phyloP scores from a whole-genome alignment of 2,329 filamentous ascomycete genomes.

The Colletotrichum musicola region DNA sequence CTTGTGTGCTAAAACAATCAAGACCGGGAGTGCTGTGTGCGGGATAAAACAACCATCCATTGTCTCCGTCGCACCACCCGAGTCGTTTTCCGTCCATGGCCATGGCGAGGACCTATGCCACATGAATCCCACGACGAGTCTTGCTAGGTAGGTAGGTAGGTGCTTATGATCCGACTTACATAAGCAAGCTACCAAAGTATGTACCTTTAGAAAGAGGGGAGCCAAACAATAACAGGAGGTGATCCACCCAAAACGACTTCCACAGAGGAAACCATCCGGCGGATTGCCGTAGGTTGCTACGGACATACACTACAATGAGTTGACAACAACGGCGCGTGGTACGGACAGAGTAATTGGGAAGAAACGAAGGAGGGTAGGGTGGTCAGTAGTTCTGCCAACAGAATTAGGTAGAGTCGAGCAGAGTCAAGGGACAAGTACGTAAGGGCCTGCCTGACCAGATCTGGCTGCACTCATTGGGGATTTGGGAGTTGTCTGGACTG shows the following conservation, averaged over 20 bases:
- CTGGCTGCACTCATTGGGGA: constrained; percentile 22
- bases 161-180: too few species aligned
- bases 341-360: too few species aligned
- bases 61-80: constrained; percentile 1
- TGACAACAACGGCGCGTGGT: neutral
- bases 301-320: neutral
- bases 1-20: neutral
- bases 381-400: too few species aligned
- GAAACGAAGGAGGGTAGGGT: too few species aligned
- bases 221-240: too few species aligned
- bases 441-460: neutral
- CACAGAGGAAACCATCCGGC: neutral
- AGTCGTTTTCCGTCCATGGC: constrained; percentile 8
- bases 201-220: too few species aligned
- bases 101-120: neutral
- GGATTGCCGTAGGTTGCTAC: neutral
- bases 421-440: neutral
- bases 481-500: constrained; percentile 11
- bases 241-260: too few species aligned
- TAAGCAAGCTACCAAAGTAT: too few species aligned
- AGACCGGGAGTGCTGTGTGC: neutral
- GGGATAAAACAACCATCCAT: neutral
- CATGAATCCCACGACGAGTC: neutral
- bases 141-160: too few species aligned
- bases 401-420: neutral